Evolutionary conservation across 2,329 filamentous ascomycete species (phyloP), one percentile per base, ranked within the genome.

Genomic region (Tolypocladium paradoxum): DNA sequence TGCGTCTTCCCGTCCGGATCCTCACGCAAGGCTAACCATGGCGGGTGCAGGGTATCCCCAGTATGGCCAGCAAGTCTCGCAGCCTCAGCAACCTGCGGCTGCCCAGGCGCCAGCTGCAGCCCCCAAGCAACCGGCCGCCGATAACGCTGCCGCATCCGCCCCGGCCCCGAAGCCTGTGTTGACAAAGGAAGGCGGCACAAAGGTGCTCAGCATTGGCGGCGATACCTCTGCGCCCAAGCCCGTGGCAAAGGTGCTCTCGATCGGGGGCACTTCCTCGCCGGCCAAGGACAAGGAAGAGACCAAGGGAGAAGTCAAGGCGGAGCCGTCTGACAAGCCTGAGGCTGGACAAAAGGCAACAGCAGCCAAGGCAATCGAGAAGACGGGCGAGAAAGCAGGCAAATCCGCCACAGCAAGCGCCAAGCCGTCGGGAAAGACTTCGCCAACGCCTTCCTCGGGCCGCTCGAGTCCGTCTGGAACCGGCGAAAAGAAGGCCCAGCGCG

Each of bases 311-410:
- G 57, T 69, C 48, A 79, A 79, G 66, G 65, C 74, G 50, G 75
- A 76, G 34, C 70, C 73, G 66, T 68, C 69, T 8, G 65, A 73
- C 49, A 75, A 75, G 46, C 72, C 83, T 3, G 85, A 88, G 58
- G 85, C 86, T 31, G 88, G 89, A 33, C 79, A 90, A 56, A 96
- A 96, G 73, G 84, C 87, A n/a, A 76, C 86, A 2, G 92, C 91
- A 5, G 76, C 83, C 50, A 96, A 96, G 73, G 91, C 92, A 11
- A 89, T 96, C 57, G 90, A 95, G 65, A 96, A 96, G 78, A 86
- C 88, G 0, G 88, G 90, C 52, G 85, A 91, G 67, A 77, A 70
- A 59, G 58, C 81, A 52, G 68, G 67, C 51, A 70, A 70, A 58
- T 55, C 58, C 20, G 57, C 65, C 22, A 60, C 61, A 38, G 74